phyloP scores from a whole-genome alignment of 169 alveolate species.

The Perkinsus marinus region DNA sequence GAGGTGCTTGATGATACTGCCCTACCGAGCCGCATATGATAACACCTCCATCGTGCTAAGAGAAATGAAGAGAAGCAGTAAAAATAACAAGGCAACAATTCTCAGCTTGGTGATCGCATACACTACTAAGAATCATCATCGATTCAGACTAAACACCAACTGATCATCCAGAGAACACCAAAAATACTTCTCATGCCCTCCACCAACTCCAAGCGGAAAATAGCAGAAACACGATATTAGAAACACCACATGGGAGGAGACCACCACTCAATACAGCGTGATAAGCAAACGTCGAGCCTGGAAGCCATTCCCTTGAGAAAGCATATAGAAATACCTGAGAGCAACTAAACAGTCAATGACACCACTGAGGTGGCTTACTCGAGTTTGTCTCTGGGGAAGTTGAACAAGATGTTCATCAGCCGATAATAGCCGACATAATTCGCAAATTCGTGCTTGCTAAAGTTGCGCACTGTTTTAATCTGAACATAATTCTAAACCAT shows the following conservation, averaged over 20 bases:
- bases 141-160: too few species aligned
- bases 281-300: conserved; percentile 22
- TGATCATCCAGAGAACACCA: too few species aligned
- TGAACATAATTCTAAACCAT: not conserved
- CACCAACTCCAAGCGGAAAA: not conserved
- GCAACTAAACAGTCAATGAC: not conserved
- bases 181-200: too few species aligned
- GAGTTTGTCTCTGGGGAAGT: conserved; percentile 23
- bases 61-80: too few species aligned
- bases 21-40: too few species aligned
- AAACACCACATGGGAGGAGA: not conserved
- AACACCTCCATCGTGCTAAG: too few species aligned
- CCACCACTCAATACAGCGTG: conserved; percentile 6
- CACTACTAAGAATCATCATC: too few species aligned
- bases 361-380: not conserved
- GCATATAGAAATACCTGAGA: conserved; percentile 18
- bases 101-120: too few species aligned
- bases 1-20: too few species aligned
- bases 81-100: too few species aligned
- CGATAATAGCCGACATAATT: conserved; percentile 14
- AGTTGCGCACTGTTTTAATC: conserved; percentile 16
- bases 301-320: conserved; percentile 27
- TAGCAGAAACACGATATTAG: not conserved
- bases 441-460: conserved; percentile 18
- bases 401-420: conserved; percentile 3